A percentile compares a stretch with the other conserved stretches of the same genome.
phyloP scores from a whole-genome alignment of 2,329 filamentous ascomycete genomes.

The Fusarium sarcochroum region DNA sequence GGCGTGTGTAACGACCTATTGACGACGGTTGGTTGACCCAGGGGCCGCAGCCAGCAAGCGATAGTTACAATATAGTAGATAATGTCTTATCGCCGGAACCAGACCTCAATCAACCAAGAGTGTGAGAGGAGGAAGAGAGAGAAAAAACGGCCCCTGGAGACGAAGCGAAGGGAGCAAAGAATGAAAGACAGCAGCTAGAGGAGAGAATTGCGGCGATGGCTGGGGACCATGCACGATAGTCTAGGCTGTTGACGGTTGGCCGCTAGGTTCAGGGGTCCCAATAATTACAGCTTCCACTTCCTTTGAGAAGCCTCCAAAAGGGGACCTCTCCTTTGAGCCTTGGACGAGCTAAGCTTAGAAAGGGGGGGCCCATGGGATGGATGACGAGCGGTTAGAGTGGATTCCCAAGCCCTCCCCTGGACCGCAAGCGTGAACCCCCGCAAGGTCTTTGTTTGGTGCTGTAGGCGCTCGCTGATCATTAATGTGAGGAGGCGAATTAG shows the following conservation, averaged over 20 bases:
- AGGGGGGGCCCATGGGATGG: slow-evolving; percentile 12
- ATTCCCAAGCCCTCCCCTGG: slow-evolving; percentile 24
- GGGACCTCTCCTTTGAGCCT: slow-evolving; percentile 2
- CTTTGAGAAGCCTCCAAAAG: slow-evolving; percentile 6
- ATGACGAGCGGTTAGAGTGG: slow-evolving; percentile 20
- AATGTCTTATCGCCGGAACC: slow-evolving; percentile 40
- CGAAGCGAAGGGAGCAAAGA: slow-evolving; percentile 37
- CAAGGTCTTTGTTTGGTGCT: slow-evolving; percentile 24
- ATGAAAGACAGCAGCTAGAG: slow-evolving; percentile 28
- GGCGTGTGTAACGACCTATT: slow-evolving; percentile 30
- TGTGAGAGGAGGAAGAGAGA: slow-evolving; percentile 27
- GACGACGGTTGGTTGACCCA: slow-evolving; percentile 19
- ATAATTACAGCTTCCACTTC: slow-evolving; percentile 15
- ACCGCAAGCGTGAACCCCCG: slow-evolving; percentile 31
- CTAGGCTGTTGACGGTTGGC: slow-evolving; percentile 23
- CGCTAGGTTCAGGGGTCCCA: slow-evolving; percentile 35
- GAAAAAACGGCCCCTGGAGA: slow-evolving; percentile 31
- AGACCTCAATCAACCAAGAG: slow-evolving; percentile 30
- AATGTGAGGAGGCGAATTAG: slow-evolving; percentile 14
- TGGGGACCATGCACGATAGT: slow-evolving; percentile 41
- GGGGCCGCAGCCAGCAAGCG: slow-evolving; percentile 22
- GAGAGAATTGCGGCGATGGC: slow-evolving; percentile 37
- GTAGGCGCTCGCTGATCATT: slow-evolving; percentile 13
- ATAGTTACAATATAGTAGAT: slow-evolving; percentile 20
- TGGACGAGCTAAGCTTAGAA: slow-evolving; percentile 16